Percentiles rank a stretch among this genome's conserved stretches.
Conservation (phyloP, 495 filamentous ascomycete species). For the Penicillium crystallinum region DNA sequence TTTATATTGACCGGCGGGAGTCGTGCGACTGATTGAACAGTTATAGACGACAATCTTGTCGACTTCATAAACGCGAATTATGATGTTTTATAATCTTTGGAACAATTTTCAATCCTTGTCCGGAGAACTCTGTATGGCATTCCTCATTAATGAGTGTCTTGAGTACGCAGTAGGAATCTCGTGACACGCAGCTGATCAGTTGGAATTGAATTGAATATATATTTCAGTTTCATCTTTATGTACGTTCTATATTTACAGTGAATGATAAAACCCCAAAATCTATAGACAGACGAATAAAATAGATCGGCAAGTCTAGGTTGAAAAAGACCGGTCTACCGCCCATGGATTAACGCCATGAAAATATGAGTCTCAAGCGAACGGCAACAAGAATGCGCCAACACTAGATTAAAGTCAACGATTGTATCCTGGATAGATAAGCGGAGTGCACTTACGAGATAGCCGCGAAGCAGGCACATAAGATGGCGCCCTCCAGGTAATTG, state of each 20-base stretch:
- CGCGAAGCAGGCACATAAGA: conserved; percentile 52
- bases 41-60: no score
- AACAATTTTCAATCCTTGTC: neutral
- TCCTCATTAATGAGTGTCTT: neutral
- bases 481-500: conserved; percentile 71
- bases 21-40: neutral
- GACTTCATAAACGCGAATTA: no score
- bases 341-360: no score
- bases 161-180: neutral
- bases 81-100: neutral
- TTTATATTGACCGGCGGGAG: neutral
- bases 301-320: neutral
- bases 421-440: neutral
- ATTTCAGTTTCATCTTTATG: neutral
- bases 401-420: neutral
- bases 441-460: conserved; percentile 12
- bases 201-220: neutral
- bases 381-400: neutral
- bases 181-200: neutral
- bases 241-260: neutral
- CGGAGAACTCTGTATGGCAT: no score
- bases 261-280: neutral
- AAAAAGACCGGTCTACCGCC: neutral
- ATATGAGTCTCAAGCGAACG: neutral
- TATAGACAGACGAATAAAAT: neutral